These are phyloP conservation scores for Colletotrichum orchidophilum DNA, from an alignment of 2,329 filamentous ascomycete genomes.

Conservation along the genomic window DNA sequence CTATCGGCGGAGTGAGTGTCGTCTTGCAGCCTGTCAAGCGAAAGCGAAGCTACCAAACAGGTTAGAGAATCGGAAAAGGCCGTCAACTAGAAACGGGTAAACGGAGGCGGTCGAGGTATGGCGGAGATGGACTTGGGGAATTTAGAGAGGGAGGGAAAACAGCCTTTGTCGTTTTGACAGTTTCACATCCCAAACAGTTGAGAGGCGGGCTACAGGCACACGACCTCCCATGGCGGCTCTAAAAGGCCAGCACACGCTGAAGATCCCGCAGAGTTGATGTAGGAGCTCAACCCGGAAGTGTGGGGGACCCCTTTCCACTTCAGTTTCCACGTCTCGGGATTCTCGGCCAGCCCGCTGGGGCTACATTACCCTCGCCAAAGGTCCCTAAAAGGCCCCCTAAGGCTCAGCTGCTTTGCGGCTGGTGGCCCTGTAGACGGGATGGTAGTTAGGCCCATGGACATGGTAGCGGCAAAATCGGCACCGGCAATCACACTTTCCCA, in stretches of 20 bases:
- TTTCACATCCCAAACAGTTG: conserved; percentile 35
- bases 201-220: conserved; percentile 19
- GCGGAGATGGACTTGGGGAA: background rate
- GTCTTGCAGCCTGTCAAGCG: conserved; percentile 17
- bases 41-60: conserved; percentile 5
- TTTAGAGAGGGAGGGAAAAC: conserved; percentile 7
- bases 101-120: conserved; percentile 1
- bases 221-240: conserved; percentile 8
- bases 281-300: conserved; percentile 2
- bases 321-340: conserved; percentile 10
- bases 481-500: background rate
- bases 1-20: background rate
- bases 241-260: conserved; percentile 12
- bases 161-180: conserved; percentile 29
- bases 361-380: conserved; percentile 1
- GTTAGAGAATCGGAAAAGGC: conserved; percentile 1
- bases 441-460: background rate
- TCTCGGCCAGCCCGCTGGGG: conserved; percentile 17
- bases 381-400: conserved; percentile 19
- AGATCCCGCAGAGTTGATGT: conserved; percentile 12
- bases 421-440: too few relatives aligned
- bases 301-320: conserved; percentile 18
- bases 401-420: conserved; percentile 1
- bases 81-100: conserved; percentile 6
- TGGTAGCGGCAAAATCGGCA: conserved; percentile 18